Evolutionary conservation across 2,329 filamentous ascomycete species (phyloP), one percentile per base, ranked within the genome.

Genomic region (Aspergillus fijiensis): DNA sequence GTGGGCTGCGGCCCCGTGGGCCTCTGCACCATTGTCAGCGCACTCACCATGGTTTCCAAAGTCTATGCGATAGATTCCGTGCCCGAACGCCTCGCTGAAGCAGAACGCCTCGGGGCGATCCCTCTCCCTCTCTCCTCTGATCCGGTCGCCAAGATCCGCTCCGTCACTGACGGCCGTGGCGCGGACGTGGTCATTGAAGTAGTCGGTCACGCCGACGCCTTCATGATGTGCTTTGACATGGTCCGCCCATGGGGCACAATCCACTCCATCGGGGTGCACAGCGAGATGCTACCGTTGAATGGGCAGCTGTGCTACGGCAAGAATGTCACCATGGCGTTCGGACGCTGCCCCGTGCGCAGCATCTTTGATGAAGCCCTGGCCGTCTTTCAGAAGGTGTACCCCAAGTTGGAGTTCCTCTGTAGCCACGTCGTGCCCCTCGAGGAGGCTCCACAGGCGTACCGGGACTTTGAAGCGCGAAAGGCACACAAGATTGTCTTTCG

Each of bases 1-100:
- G 84, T 96, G 59, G 92, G 92, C 2, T 95, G 91, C 69, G 92
- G 92, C 0, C 88, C 88, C 0, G 88, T 96, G 1, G 92, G 91
- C 0, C 81, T 96, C 5, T 96, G 92, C 72, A 90, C 92, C n/a
- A 79, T 94, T 50, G 81, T 92, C 50, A 88, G 90, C 57, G 89
- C 90, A 5, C 79, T 88, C 14, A 86, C 90, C 67, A 87, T 87
- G 72, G 84, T 85, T 59, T 90, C 91, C 0, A 81, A 89, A 66
- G 76, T 96, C 1, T 87, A 95, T 62, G 91, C 90, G 7, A 84
- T 96, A 51, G 92, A 96, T 74, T 87, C 87, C 27, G 86, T 96
- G 1, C 84, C 88, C 2, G 86, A 85, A 59, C 84, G 93, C 48
- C 80, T 96, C 50, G 85, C 88, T 49, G 80, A 90, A 48, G 92